Evolutionary conservation across 176 grass and related monocot genomes (phyloP).

Genomic region (Oryza glaberrima): DNA sequence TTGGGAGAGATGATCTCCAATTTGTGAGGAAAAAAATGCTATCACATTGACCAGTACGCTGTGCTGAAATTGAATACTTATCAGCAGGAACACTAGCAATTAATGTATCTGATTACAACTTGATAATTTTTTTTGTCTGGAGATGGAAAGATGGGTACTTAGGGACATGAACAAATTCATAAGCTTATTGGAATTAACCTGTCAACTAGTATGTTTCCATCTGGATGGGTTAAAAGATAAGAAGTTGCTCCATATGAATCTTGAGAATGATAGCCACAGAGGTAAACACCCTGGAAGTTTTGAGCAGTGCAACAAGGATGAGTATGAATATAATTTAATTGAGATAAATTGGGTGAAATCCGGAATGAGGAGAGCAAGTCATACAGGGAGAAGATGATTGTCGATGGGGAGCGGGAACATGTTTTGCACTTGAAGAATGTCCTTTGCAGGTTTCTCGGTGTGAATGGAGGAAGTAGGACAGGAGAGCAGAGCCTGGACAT

Average conservation of each 20-base stretch:
- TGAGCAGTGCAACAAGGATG: not conserved
- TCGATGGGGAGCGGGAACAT: slow-evolving; percentile 81
- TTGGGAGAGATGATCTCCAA: no score
- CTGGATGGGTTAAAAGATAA: slow-evolving; percentile 73
- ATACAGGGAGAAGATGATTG: slow-evolving; percentile 53
- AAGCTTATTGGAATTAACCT: slow-evolving; percentile 47
- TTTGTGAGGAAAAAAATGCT: not conserved
- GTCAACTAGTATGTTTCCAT: slow-evolving; percentile 91
- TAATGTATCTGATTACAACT: not conserved
- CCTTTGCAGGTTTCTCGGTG: slow-evolving; percentile 57
- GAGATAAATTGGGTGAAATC: not conserved
- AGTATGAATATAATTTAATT: not conserved
- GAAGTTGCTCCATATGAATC: slow-evolving; percentile 78
- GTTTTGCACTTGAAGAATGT: slow-evolving; percentile 77
- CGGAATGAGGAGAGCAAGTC: not conserved
- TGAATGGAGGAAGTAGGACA: slow-evolving; percentile 87
- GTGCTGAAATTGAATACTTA: not conserved
- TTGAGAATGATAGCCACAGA: slow-evolving; percentile 84
- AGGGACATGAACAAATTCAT: not conserved
- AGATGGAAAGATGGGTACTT: no score
- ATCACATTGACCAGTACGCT: not conserved
- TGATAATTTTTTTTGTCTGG: no score
- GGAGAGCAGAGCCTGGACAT: slow-evolving; percentile 72
- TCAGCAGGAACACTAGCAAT: not conserved
- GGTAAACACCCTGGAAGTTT: slow-evolving; percentile 74